These are phyloP conservation scores for Miscanthus lutarioriparius DNA, from an alignment of 176 grass and related monocot genomes.

Conservation along the genomic window DNA sequence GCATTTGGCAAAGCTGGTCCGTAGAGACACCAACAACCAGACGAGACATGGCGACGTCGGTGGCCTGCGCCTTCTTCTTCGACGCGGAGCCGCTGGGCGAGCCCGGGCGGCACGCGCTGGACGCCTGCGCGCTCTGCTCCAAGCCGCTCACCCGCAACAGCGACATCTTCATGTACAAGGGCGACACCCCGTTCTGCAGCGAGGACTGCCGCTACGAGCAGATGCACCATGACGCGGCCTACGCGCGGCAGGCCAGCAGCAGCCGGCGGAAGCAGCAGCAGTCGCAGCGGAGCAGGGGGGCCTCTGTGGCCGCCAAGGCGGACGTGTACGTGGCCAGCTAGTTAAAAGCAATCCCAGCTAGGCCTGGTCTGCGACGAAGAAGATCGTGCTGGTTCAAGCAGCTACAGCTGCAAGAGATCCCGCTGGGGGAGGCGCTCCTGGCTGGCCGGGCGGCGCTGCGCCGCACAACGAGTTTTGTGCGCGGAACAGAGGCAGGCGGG, in stretches of 20 bases:
- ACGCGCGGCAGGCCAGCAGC: neutral
- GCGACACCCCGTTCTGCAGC: constrained; percentile 88
- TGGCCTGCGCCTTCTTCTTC: constrained; percentile 57
- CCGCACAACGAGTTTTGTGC: neutral
- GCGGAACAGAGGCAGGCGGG: neutral
- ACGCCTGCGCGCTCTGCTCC: constrained; percentile 70
- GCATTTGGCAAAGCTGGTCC: neutral
- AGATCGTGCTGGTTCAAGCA: neutral
- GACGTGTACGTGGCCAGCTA: constrained; percentile 38
- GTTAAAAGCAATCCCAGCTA: neutral
- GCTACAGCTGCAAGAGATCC: neutral
- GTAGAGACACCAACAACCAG: neutral
- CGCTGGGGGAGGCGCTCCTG: neutral
- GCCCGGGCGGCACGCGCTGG: constrained; percentile 44
- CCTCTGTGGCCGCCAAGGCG: constrained; percentile 12
- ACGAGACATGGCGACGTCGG: constrained; percentile 23
- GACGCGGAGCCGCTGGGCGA: constrained; percentile 39
- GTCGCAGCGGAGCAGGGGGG: neutral
- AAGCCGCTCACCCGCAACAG: constrained; percentile 59
- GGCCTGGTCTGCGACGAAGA: no score
- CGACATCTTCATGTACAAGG: constrained; percentile 89
- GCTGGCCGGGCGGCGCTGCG: neutral
- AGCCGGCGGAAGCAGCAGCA: constrained; percentile 16
- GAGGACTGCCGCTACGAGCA: constrained; percentile 73
- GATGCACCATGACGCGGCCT: constrained; percentile 55